Conservation (phyloP, 2,329 filamentous ascomycete species). For the Clonostachys rhizophaga region DNA sequence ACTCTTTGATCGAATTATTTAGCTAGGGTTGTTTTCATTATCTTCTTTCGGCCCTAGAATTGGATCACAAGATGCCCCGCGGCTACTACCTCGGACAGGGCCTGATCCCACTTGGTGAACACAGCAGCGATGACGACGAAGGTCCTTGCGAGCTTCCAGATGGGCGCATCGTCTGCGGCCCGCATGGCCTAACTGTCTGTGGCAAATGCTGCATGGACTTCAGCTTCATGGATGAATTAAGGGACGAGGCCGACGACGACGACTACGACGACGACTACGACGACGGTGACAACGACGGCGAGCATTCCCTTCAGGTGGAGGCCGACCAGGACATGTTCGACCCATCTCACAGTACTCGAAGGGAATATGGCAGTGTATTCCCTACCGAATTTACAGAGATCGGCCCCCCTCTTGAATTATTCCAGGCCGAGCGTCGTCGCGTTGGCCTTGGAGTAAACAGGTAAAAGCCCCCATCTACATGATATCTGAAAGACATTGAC, state of each 20-base stretch:
- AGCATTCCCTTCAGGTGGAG: no score
- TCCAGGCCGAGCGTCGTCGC: slow-evolving; percentile 7
- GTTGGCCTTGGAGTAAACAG: slow-evolving; percentile 5
- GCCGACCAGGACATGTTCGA: neutral
- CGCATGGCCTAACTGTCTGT: slow-evolving; percentile 22
- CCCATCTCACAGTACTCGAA: neutral
- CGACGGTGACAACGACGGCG: slow-evolving; percentile 1
- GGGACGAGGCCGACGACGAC: slow-evolving; percentile 9
- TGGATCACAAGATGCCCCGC: neutral
- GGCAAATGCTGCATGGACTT: slow-evolving; percentile 25
- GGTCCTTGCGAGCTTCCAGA: slow-evolving; percentile 24
- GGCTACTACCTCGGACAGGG: slow-evolving; percentile 3
- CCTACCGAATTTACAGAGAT: slow-evolving; percentile 19
- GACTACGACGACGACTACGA: slow-evolving; percentile 6
- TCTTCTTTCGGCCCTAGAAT: no score
- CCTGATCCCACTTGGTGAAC: neutral
- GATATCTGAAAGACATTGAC: neutral
- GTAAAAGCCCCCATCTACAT: slow-evolving; percentile 6
- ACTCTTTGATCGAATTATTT: no score
- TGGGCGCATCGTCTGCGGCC: slow-evolving; percentile 26
- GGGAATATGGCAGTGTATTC: slow-evolving; percentile 9
- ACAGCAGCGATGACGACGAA: slow-evolving; percentile 19
- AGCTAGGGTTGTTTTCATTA: no score
- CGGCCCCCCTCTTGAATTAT: slow-evolving; percentile 15
- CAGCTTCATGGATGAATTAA: slow-evolving; percentile 21